Percentiles rank a stretch among this genome's conserved stretches.
Conservation (phyloP, 2,329 filamentous ascomycete genomes). For the Xylaria sp. region DNA sequence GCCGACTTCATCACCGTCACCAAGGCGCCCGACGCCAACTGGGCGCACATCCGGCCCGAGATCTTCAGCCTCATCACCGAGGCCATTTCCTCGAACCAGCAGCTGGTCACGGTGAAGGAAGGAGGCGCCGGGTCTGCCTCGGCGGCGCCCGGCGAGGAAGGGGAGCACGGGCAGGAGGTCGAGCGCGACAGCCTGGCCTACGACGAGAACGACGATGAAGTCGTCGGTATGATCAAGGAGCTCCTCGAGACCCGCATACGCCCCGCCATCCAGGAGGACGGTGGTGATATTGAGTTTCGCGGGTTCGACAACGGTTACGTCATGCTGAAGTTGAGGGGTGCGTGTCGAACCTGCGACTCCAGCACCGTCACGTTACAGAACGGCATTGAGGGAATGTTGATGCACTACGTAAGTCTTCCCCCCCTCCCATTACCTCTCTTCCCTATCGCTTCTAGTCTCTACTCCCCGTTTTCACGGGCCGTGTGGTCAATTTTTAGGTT, state of each 20-base stretch:
- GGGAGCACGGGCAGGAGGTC: conserved; percentile 56
- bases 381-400: conserved; percentile 98
- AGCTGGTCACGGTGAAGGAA: conserved; percentile 77
- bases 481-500: not conserved
- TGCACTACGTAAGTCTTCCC: conserved; percentile 81
- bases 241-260: conserved; percentile 93
- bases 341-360: conserved; percentile 94
- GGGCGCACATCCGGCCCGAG: conserved; percentile 95
- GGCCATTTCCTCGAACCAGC: conserved; percentile 83
- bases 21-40: conserved; percentile 87
- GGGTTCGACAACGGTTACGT: conserved; percentile 90
- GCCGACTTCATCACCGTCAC: conserved; percentile 96
- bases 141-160: conserved; percentile 46
- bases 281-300: conserved; percentile 94
- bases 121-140: conserved; percentile 62
- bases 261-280: conserved; percentile 96
- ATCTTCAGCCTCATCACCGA: conserved; percentile 96
- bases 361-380: conserved; percentile 97
- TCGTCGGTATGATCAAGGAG: conserved; percentile 99
- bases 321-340: conserved; percentile 86
- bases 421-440: conserved; percentile 8
- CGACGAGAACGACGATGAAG: conserved; percentile 91
- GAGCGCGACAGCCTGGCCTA: conserved; percentile 81
- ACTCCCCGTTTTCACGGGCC: conserved; percentile 10
- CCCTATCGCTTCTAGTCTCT: not conserved